Evolutionary conservation across 1,139 yeast genomes (phyloP).

Genomic region (Blastobotrys persicus): DNA sequence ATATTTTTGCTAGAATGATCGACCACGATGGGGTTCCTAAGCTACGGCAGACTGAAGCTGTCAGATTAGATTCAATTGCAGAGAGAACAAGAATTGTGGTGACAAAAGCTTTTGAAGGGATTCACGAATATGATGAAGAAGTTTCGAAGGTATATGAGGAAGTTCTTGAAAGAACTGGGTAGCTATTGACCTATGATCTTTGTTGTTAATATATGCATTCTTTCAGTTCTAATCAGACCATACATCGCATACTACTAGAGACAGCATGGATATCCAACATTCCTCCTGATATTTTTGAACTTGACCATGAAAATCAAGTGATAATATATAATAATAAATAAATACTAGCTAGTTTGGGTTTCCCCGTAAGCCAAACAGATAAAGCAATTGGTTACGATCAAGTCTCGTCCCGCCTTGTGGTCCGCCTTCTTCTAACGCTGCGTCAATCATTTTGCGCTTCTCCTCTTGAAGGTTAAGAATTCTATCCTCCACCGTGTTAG

Average conservation of each 20-base stretch:
- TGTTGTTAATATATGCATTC: neutral
- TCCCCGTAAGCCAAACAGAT: slow-evolving; percentile 67
- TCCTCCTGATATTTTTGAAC: too few relatives aligned
- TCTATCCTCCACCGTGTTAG: slow-evolving; percentile 78
- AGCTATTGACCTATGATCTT: neutral
- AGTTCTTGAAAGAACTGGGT: slow-evolving; percentile 13
- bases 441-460: slow-evolving; percentile 71
- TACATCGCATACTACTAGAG: too few relatives aligned
- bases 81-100: slow-evolving; percentile 31
- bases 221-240: neutral
- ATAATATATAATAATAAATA: neutral
- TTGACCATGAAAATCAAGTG: too few relatives aligned
- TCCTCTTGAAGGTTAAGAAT: slow-evolving; percentile 71
- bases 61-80: slow-evolving; percentile 31
- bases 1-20: slow-evolving; percentile 25
- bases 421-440: slow-evolving; percentile 78
- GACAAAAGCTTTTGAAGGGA: slow-evolving; percentile 14
- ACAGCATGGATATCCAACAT: too few relatives aligned
- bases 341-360: neutral
- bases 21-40: slow-evolving; percentile 12
- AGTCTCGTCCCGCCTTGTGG: slow-evolving; percentile 62
- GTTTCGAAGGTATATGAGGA: slow-evolving; percentile 23
- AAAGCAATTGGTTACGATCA: slow-evolving; percentile 70
- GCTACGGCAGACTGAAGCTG: slow-evolving; percentile 28
- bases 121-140: slow-evolving; percentile 21